Percentiles rank a stretch among this genome's conserved stretches.
These are phyloP conservation scores for Phytophthora citrophthora DNA, from an alignment of 352 stramenopile genomes.

Conservation along the genomic window DNA sequence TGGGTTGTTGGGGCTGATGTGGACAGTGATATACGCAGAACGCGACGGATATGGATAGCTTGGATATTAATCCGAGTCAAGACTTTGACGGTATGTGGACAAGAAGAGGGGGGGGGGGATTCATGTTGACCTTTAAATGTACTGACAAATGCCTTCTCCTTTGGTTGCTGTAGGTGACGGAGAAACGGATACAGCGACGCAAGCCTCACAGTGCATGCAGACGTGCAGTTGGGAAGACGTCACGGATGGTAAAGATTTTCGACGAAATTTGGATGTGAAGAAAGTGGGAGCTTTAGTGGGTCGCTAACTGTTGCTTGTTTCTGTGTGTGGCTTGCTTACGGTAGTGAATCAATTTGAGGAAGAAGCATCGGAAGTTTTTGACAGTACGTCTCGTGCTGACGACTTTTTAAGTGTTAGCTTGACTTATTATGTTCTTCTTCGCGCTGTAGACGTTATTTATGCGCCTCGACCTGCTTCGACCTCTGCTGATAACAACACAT, in stretches of 20 bases:
- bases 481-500: slow-evolving; percentile 7
- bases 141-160: no score
- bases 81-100: slow-evolving; percentile 55
- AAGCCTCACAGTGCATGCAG: slow-evolving; percentile 36
- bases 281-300: slow-evolving; percentile 9
- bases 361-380: slow-evolving; percentile 75
- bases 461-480: slow-evolving; percentile 20
- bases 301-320: slow-evolving; percentile 24
- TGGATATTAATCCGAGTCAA: slow-evolving; percentile 69
- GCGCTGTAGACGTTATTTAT: slow-evolving; percentile 68
- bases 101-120: background rate
- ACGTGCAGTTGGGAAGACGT: slow-evolving; percentile 42
- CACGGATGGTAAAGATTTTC: slow-evolving; percentile 36
- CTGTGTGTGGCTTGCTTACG: slow-evolving; percentile 6
- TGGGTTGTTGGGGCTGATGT: slow-evolving; percentile 9
- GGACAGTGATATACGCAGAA: slow-evolving; percentile 30
- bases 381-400: slow-evolving; percentile 48
- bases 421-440: slow-evolving; percentile 2
- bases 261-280: slow-evolving; percentile 5
- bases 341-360: slow-evolving; percentile 56
- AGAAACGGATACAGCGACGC: slow-evolving; percentile 17
- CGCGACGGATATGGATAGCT: slow-evolving; percentile 59
- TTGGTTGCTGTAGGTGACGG: slow-evolving; percentile 15
- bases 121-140: no score
- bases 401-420: background rate